Evolutionary conservation across 768 basidiomycete genomes (phyloP), one percentile per base, ranked within the genome.

Genomic region (Melanogaster broomeanus): DNA sequence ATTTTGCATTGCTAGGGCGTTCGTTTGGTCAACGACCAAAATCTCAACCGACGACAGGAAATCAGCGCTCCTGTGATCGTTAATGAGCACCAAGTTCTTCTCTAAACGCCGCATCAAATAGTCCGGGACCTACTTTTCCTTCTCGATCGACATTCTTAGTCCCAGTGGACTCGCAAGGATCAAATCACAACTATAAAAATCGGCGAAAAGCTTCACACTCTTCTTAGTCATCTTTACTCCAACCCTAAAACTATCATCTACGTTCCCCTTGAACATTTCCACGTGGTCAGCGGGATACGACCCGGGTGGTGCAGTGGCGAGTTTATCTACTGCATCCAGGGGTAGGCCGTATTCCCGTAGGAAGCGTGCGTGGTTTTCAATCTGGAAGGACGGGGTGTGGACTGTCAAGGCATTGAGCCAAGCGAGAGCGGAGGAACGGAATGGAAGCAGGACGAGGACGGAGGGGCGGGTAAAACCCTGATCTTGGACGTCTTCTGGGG

Each of bases 381-480:
- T 81, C 71, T 96, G 93, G 57, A 84, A 90, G 4, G 77, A 61
- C 18, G 91, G 83, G 15, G 88, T 85, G 62, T 92, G 92, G 16
- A 83, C 74, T 3, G 85, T 85, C 47, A 98, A 74, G 22, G 88
- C 83, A n/a, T 77, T 76, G 55, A 94, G 73, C 91, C 95, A 98
- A 49, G 82, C 77, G 6, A 88, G 73, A 1, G 91, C 95, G 44
- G 85, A 86, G 35, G 91, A 92, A 43, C 97, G 93, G 75, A 98
- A 93, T 2, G 97, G 97, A 10, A 95, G 81, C 51, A 98, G 83
- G 56, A 99, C 73, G 41, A 99, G 88, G 25, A 96, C 77, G 18
- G 96, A 94, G 10, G 97, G 96, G 6, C 97, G 89, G 7, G 95
- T 97, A 72, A 98, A 98, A 24, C 96, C 96, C 78, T 98, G 97